Evolutionary conservation across 2,329 filamentous ascomycete genomes (phyloP).

Genomic region (Escovopsis weberi): DNA sequence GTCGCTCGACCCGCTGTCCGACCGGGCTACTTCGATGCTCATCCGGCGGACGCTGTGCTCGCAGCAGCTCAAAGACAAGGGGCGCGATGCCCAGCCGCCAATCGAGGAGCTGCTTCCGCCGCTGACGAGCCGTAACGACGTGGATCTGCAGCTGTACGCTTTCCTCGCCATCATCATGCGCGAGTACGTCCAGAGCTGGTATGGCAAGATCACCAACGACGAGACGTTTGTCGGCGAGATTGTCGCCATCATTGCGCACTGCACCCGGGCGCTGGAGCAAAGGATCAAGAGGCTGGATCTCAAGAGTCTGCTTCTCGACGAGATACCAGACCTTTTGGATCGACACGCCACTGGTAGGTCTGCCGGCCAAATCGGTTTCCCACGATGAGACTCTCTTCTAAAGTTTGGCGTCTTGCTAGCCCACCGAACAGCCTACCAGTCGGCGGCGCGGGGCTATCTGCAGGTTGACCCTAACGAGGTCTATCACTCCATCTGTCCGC

Average conservation of each 20-base stretch:
- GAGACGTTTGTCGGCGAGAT: slow-evolving; percentile 78
- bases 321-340: slow-evolving; percentile 70
- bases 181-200: slow-evolving; percentile 89
- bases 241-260: slow-evolving; percentile 82
- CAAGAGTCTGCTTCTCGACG: slow-evolving; percentile 70
- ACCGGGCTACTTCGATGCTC: slow-evolving; percentile 65
- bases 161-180: slow-evolving; percentile 79
- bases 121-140: slow-evolving; percentile 83
- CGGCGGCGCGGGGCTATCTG: slow-evolving; percentile 43
- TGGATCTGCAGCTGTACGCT: slow-evolving; percentile 87
- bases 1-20: slow-evolving; percentile 43
- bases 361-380: neutral
- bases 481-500: slow-evolving; percentile 73
- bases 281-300: slow-evolving; percentile 70
- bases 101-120: slow-evolving; percentile 78
- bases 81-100: slow-evolving; percentile 31
- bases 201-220: slow-evolving; percentile 81
- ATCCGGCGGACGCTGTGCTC: slow-evolving; percentile 75
- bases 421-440: slow-evolving; percentile 53
- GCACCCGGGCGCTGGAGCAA: slow-evolving; percentile 76
- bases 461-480: slow-evolving; percentile 49
- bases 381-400: slow-evolving; percentile 4
- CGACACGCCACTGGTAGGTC: slow-evolving; percentile 63
- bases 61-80: slow-evolving; percentile 48
- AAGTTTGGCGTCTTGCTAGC: slow-evolving; percentile 31